These are phyloP conservation scores for Claviceps sp. DNA, from an alignment of 2,329 filamentous ascomycete species.

Conservation along the genomic window DNA sequence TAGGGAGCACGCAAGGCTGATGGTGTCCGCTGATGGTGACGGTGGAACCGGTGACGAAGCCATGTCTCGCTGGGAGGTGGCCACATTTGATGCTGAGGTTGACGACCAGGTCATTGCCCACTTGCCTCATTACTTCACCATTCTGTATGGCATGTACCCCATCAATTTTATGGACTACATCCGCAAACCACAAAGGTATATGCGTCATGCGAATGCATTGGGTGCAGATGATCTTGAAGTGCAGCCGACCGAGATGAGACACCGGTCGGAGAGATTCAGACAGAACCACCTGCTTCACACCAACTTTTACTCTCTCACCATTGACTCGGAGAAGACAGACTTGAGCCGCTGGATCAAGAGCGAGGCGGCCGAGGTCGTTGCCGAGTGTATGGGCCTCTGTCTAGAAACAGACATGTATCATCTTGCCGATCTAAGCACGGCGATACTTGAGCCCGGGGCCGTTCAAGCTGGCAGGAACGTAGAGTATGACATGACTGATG, in stretches of 20 bases:
- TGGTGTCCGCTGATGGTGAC: conserved; percentile 17
- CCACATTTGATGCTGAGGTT: conserved; percentile 45
- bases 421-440: conserved; percentile 10
- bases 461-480: conserved; percentile 10
- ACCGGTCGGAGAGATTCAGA: conserved; percentile 62
- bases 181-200: conserved; percentile 64
- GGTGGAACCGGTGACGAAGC: conserved; percentile 25
- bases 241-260: conserved; percentile 63
- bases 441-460: conserved; percentile 8
- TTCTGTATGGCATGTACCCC: conserved; percentile 71
- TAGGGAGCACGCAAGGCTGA: conserved; percentile 29
- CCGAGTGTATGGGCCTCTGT: conserved; percentile 64
- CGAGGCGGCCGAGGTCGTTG: conserved; percentile 66
- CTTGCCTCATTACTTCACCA: conserved; percentile 63
- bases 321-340: conserved; percentile 68
- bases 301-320: conserved; percentile 70
- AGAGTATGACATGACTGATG: conserved; percentile 18
- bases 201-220: conserved; percentile 58
- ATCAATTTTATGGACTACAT: conserved; percentile 82
- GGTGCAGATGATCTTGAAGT: conserved; percentile 64
- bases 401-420: conserved; percentile 15
- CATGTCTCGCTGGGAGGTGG: conserved; percentile 46
- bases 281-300: conserved; percentile 63
- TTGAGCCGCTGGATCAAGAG: conserved; percentile 66
- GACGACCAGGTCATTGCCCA: conserved; percentile 52